A percentile compares a stretch with the other conserved stretches of the same genome.
Evolutionary conservation across 805 yeast species (phyloP).

Genomic region (Wickerhamiella musiphila): DNA sequence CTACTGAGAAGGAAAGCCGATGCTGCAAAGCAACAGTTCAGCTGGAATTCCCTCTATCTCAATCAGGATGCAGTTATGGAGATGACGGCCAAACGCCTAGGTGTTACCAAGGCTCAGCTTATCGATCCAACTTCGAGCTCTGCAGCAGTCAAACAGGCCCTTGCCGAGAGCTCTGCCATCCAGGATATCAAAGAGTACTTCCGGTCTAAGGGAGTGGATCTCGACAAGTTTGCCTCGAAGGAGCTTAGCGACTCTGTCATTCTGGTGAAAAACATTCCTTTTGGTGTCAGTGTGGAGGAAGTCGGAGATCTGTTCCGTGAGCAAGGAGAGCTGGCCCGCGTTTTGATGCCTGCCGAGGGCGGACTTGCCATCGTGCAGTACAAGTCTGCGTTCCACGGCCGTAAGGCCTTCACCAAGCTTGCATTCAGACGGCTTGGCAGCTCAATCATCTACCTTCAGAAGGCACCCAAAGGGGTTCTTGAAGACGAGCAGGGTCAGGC

Average conservation of each 20-base stretch:
- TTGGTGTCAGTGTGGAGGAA: conserved; percentile 66
- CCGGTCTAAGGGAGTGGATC: conserved; percentile 70
- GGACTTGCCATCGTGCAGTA: conserved; percentile 89
- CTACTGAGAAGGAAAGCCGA: conserved; percentile 69
- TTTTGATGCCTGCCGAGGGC: conserved; percentile 91
- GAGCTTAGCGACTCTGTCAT: conserved; percentile 70
- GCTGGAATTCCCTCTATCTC: conserved; percentile 90
- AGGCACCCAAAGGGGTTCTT: conserved; percentile 78
- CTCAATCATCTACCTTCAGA: conserved; percentile 75
- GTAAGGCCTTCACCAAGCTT: conserved; percentile 75
- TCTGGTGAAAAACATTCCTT: conserved; percentile 79
- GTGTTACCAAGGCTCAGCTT: conserved; percentile 64
- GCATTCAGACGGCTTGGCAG: conserved; percentile 80
- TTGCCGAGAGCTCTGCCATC: conserved; percentile 92
- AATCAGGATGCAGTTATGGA: conserved; percentile 84
- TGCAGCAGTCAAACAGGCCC: conserved; percentile 90
- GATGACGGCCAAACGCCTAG: conserved; percentile 71
- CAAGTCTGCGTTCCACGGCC: conserved; percentile 64
- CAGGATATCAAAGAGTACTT: conserved; percentile 81
- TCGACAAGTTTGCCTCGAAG: conserved; percentile 43
- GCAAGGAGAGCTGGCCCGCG: conserved; percentile 61
- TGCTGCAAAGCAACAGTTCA: conserved; percentile 73
- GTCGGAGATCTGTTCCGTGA: conserved; percentile 64
- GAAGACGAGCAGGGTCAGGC: conserved; percentile 31
- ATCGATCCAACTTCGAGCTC: conserved; percentile 74